phyloP scores from a whole-genome alignment of 2,329 filamentous ascomycete species.

The Ramichloridium luteum region DNA sequence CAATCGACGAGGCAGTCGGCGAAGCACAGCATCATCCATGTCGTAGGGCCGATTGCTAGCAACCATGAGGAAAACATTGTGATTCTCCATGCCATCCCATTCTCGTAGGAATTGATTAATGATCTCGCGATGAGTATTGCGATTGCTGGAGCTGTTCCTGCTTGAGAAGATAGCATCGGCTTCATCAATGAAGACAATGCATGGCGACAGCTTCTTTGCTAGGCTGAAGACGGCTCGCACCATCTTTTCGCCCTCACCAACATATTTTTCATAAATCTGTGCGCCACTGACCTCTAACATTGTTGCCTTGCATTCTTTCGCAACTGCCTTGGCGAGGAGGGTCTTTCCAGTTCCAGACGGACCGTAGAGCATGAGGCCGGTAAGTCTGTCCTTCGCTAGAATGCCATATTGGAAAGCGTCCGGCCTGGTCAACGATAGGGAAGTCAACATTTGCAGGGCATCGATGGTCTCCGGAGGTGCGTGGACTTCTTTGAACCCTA shows the following conservation, averaged over 20 bases:
- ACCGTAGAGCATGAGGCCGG: conserved; percentile 91
- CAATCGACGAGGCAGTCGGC: conserved; percentile 60
- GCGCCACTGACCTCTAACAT: conserved; percentile 78
- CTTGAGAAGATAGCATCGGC: conserved; percentile 84
- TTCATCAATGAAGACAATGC: conserved; percentile 94
- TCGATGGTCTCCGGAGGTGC: conserved; percentile 72
- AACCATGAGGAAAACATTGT: conserved; percentile 90
- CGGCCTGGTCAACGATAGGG: conserved; percentile 71
- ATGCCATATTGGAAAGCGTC: conserved; percentile 97
- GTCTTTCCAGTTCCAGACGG: conserved; percentile 85
- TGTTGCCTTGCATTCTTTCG: conserved; percentile 53
- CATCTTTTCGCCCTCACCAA: conserved; percentile 93
- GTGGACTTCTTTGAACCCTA: conserved; percentile 79
- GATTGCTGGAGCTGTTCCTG: conserved; percentile 52
- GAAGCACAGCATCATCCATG: conserved; percentile 73
- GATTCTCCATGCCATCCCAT: conserved; percentile 79
- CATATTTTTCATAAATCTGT: conserved; percentile 90
- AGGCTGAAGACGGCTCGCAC: conserved; percentile 83
- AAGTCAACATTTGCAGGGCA: conserved; percentile 77
- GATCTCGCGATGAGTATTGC: conserved; percentile 68
- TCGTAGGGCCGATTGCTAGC: conserved; percentile 94
- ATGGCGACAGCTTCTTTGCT: conserved; percentile 80
- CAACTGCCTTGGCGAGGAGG: conserved; percentile 55
- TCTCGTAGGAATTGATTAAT: conserved; percentile 96
- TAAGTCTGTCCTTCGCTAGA: conserved; percentile 78